Conservation (phyloP, 2,329 filamentous ascomycete species). For the Aspergillus clavatus region DNA sequence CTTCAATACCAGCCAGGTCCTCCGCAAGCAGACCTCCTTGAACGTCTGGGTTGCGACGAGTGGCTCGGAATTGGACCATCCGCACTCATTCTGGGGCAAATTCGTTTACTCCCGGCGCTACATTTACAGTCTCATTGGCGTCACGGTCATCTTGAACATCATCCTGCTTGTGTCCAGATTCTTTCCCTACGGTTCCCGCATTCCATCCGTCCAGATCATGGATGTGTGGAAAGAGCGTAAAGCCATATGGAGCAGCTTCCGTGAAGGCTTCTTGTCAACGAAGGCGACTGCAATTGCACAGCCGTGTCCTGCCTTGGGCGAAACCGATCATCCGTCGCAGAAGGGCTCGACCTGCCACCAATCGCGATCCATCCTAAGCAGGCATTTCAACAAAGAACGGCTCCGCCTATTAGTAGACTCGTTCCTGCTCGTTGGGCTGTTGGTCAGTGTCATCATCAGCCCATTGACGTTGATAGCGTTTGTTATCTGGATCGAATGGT, state of each 20-base stretch:
- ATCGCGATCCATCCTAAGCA: conserved; percentile 6
- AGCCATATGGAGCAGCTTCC: conserved; percentile 17
- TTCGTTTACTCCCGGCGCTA: conserved; percentile 22
- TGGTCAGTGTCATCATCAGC: conserved; percentile 28
- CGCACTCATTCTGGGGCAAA: conserved; percentile 13
- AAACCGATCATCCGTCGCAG: neutral
- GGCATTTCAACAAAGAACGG: conserved; percentile 7
- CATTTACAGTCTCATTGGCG: conserved; percentile 26
- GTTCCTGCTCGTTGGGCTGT: conserved; percentile 13
- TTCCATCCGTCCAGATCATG: conserved; percentile 22
- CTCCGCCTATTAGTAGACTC: conserved; percentile 14
- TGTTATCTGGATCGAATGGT: conserved; percentile 30
- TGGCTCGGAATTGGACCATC: conserved; percentile 5
- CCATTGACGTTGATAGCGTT: conserved; percentile 29
- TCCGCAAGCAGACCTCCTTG: conserved; percentile 20
- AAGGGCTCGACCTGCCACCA: neutral
- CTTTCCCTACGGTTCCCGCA: conserved; percentile 20
- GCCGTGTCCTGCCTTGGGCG: neutral
- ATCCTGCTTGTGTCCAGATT: conserved; percentile 20
- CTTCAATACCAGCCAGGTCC: conserved; percentile 26
- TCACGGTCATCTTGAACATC: conserved; percentile 23
- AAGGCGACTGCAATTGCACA: neutral
- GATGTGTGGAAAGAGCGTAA: conserved; percentile 23
- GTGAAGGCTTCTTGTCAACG: conserved; percentile 9
- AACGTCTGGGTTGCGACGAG: conserved; percentile 11